Base-by-base conservation (phyloP, 73 alveolate species). In the Stentor roeselii region DNA sequence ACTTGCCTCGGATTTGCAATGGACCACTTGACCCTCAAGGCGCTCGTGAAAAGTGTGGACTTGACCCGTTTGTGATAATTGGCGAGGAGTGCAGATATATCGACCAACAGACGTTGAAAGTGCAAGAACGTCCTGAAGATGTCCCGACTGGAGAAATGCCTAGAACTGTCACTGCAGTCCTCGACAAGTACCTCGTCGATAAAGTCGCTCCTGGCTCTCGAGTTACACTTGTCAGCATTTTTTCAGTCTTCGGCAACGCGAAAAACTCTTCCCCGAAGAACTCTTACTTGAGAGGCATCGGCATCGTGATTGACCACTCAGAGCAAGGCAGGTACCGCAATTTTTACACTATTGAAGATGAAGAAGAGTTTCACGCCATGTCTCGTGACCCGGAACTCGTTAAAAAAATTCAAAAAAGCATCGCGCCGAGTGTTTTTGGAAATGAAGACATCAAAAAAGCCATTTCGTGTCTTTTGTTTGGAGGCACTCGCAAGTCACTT, bases 121-220 rank as follows among this genome's bases (percentile, higher is more conserved):
- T 98, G 14, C 96, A 98, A 85, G 99, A 98, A 86, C 96, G 98
- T 3, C 99, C 99, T 36, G 99, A 98, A 90, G 92, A 91, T 76
- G 95, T 98, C 14, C 99, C 99, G 1, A 94, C 99, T 36, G 99
- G 99, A 59, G 99, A 98, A 87, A 97, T 98, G 93, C 99, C 99
- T 15, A 91, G 99, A 89, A 92, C 98, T 35, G 95, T 95, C 88
- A 76, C 91, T 75, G 91, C 97, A 21, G 88, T 92, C 74, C 91
- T 98, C 76, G 99, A 96, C 82, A 95, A 99, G 85, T 88, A 93
- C 82, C 86, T 96, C 59, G 99, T 95, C 3, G 98, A 97, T 84
- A 92, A 91, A 84, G 97, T 97, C 36, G 86, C 95, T 21, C 99
- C 99, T 4, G 99, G 99, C 59, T 84, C 97, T 59, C 92, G 99